Conservation (phyloP, 179 eudicot species). For the Spinacia oleracea region DNA sequence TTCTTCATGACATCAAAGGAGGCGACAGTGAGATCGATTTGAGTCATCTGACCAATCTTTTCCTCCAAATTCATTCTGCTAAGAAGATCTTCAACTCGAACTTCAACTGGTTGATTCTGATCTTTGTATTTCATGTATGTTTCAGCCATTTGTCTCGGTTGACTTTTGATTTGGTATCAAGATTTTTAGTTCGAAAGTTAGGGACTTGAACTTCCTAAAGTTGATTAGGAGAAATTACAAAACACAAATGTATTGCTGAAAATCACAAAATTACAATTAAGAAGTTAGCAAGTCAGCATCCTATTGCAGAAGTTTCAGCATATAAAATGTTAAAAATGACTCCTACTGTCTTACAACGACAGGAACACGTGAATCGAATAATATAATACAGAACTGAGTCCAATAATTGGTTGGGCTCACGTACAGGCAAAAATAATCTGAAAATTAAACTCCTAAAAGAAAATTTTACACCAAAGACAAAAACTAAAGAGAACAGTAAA, state of each 20-base stretch:
- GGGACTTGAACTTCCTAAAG: background rate
- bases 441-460: too few species aligned
- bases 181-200: too few species aligned
- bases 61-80: constrained; percentile 66
- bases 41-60: constrained; percentile 83
- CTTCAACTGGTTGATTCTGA: constrained; percentile 44
- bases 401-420: background rate
- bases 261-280: background rate
- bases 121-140: constrained; percentile 57
- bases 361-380: too few species aligned
- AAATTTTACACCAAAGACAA: too few species aligned
- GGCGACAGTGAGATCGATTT: constrained; percentile 60
- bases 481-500: too few species aligned
- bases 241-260: background rate
- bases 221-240: background rate
- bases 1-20: constrained; percentile 46
- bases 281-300: too few species aligned
- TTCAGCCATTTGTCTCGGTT: constrained; percentile 26
- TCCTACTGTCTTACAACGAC: too few species aligned
- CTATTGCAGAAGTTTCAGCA: too few species aligned
- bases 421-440: background rate
- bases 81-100: constrained; percentile 57
- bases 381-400: background rate
- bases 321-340: too few species aligned
- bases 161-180: background rate